A percentile compares a stretch with the other conserved stretches of the same genome.
Evolutionary conservation across 352 stramenopile species (phyloP).

Genomic region (Globisporangium viniferum): DNA sequence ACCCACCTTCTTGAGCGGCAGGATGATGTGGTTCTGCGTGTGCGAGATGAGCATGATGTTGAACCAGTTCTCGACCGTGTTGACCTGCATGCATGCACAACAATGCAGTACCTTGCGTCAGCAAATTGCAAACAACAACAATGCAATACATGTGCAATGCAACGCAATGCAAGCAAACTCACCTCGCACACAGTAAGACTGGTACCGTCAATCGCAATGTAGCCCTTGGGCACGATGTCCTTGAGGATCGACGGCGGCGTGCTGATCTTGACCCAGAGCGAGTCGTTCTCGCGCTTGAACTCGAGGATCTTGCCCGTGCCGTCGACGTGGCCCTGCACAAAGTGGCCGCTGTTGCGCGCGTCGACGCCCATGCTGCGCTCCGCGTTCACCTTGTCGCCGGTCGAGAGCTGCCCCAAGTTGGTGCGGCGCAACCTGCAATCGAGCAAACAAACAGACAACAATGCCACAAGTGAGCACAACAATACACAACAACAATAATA

Average conservation of each 20-base stretch:
- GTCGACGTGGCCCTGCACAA: constrained; percentile 99
- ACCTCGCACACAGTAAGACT: constrained; percentile 96
- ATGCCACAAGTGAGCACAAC: neutral
- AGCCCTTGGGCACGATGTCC: constrained; percentile 92
- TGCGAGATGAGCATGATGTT: constrained; percentile 99
- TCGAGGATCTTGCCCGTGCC: constrained; percentile 89
- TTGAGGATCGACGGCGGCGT: constrained; percentile 76
- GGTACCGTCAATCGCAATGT: constrained; percentile 98
- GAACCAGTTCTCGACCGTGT: constrained; percentile 89
- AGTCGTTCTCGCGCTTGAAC: constrained; percentile 92
- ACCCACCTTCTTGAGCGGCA: constrained; percentile 90
- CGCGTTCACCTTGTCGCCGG: constrained; percentile 93
- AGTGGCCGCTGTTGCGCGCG: constrained; percentile 96
- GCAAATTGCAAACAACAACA: neutral
- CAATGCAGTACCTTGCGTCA: constrained; percentile 8
- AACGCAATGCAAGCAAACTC: neutral
- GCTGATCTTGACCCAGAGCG: constrained; percentile 94
- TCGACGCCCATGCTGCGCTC: constrained; percentile 88
- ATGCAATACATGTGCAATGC: constrained; percentile 13
- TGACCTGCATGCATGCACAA: constrained; percentile 21
- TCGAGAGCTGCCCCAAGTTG: constrained; percentile 76
- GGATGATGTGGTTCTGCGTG: constrained; percentile 96
- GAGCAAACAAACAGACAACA: neutral
- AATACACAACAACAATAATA: neutral
- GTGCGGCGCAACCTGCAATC: constrained; percentile 79